These are phyloP conservation scores for Ceriops zippeliana DNA, from an alignment of 345 rosid genomes.

Conservation along the genomic window DNA sequence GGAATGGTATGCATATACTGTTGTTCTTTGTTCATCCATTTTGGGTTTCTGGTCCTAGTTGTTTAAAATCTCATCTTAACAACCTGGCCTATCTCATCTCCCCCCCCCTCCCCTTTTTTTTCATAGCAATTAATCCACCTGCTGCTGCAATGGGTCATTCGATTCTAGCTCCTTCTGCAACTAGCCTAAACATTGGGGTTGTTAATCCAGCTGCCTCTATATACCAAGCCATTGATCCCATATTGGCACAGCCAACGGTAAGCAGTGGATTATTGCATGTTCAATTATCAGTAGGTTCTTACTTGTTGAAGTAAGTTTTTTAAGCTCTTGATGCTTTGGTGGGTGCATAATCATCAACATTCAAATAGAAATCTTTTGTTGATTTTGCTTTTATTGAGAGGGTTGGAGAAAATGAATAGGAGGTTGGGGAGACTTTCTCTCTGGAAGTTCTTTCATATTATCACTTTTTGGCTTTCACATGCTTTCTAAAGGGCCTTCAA, in stretches of 20 bases:
- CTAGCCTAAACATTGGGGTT: conserved; percentile 48
- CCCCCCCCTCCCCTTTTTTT: conserved; percentile 5
- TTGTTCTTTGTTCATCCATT: background rate
- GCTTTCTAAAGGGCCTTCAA: no score
- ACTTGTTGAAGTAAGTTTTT: background rate
- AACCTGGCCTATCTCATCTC: background rate
- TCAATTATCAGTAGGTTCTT: background rate
- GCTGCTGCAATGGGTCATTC: conserved; percentile 55
- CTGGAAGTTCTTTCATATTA: no score
- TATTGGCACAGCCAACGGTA: conserved; percentile 40
- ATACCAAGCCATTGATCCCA: conserved; percentile 54
- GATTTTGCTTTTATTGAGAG: no score
- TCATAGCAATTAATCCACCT: conserved; percentile 62
- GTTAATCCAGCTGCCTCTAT: conserved; percentile 57
- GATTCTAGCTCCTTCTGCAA: conserved; percentile 40
- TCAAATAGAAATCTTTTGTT: no score
- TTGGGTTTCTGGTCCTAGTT: background rate
- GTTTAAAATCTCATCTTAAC: background rate
- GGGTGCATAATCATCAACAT: no score
- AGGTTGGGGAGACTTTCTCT: no score
- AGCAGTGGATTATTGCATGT: conserved; percentile 8
- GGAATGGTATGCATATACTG: conserved; percentile 51
- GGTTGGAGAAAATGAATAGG: no score
- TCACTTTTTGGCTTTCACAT: no score
- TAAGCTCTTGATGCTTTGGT: no score